phyloP scores from a whole-genome alignment of 139 green algal species.

The Marvania coccoides region DNA sequence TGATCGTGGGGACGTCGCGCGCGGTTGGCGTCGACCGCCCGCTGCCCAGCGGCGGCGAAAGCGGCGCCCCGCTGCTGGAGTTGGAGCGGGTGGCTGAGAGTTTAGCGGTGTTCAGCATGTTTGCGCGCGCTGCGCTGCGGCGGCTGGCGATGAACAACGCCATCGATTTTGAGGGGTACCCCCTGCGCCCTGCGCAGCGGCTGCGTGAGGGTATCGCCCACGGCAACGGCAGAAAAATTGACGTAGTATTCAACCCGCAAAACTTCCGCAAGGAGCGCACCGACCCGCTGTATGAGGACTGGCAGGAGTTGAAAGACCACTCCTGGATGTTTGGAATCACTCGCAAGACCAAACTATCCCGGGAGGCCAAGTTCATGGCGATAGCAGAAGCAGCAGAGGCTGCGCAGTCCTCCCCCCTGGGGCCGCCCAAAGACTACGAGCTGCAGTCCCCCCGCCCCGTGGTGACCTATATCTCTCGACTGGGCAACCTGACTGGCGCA shows the following conservation, averaged over 20 bases:
- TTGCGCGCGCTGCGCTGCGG: background rate
- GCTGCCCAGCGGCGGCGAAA: background rate
- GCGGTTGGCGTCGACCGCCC: background rate
- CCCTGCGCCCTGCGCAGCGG: background rate
- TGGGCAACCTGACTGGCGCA: background rate
- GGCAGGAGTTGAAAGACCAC: background rate
- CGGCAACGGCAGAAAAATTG: conserved; percentile 1
- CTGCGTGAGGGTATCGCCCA: background rate
- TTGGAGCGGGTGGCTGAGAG: background rate
- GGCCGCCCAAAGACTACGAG: background rate
- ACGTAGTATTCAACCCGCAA: background rate
- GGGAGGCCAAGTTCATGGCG: background rate
- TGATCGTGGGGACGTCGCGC: conserved; percentile 12
- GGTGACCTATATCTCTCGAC: background rate
- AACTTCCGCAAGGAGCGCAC: background rate
- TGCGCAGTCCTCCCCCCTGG: background rate
- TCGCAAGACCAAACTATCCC: background rate
- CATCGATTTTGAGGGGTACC: conserved; percentile 6
- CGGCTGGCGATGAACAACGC: conserved; percentile 6
- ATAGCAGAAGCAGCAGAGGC: background rate
- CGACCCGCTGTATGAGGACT: background rate
- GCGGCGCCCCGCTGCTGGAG: background rate
- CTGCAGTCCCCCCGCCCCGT: background rate
- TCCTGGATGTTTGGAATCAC: conserved; percentile 3
- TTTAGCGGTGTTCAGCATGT: conserved; percentile 1